Percentiles rank a stretch among this genome's conserved stretches.
Evolutionary conservation across 1,139 yeast genomes (phyloP).

Genomic region (Suhomyces atakaporum): DNA sequence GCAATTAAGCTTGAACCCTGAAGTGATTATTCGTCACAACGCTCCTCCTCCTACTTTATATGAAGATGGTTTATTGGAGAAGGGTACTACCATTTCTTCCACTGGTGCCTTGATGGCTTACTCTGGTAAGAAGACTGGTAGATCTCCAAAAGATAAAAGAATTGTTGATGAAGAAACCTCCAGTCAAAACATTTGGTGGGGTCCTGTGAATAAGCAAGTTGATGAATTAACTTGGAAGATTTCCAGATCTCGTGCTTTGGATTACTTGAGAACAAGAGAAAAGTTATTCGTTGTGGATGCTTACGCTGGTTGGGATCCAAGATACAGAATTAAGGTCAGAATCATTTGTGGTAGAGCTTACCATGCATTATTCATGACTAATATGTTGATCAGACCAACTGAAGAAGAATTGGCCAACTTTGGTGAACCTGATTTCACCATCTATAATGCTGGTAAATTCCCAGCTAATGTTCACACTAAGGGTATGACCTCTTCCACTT

Average conservation of each 20-base stretch:
- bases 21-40: slow-evolving; percentile 70
- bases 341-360: slow-evolving; percentile 98
- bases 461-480: slow-evolving; percentile 96
- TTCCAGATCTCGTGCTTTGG: slow-evolving; percentile 95
- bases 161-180: slow-evolving; percentile 94
- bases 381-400: slow-evolving; percentile 96
- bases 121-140: slow-evolving; percentile 95
- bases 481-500: slow-evolving; percentile 96
- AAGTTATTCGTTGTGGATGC: slow-evolving; percentile 96
- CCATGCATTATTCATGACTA: slow-evolving; percentile 97
- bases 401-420: slow-evolving; percentile 83
- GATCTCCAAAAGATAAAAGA: slow-evolving; percentile 98
- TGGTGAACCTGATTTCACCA: slow-evolving; percentile 98
- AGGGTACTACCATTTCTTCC: slow-evolving; percentile 88
- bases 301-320: slow-evolving; percentile 98
- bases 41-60: slow-evolving; percentile 91
- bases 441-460: slow-evolving; percentile 98
- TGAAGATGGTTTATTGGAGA: slow-evolving; percentile 91
- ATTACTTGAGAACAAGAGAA: slow-evolving; percentile 93
- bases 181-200: slow-evolving; percentile 93
- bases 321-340: slow-evolving; percentile 94
- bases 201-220: slow-evolving; percentile 96
- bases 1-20: slow-evolving; percentile 48
- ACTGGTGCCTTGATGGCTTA: slow-evolving; percentile 96
- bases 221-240: slow-evolving; percentile 95